Conservation (phyloP, 768 basidiomycete species). For the Amanita jacksonii region DNA sequence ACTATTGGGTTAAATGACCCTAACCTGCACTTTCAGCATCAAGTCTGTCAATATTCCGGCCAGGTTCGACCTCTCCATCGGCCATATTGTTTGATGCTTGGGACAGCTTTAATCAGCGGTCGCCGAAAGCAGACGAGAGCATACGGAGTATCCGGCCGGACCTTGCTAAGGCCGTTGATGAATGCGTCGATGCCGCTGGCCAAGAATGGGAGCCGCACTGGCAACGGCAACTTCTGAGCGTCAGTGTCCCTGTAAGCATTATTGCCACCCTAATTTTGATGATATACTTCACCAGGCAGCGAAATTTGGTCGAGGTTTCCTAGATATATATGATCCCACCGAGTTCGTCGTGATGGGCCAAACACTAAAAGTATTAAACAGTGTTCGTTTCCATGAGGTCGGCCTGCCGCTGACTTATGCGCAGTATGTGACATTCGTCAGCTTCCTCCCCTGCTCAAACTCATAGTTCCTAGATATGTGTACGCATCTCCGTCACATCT, state of each 20-base stretch:
- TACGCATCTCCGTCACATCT: conserved; percentile 74
- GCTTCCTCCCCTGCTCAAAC: conserved; percentile 3
- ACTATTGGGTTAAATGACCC: neutral
- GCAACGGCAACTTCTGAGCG: conserved; percentile 82
- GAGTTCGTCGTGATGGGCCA: conserved; percentile 93
- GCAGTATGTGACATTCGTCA: conserved; percentile 67
- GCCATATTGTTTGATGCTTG: conserved; percentile 92
- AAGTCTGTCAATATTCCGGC: conserved; percentile 75
- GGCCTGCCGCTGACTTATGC: conserved; percentile 89
- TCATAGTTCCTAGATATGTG: conserved; percentile 51
- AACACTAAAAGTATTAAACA: conserved; percentile 87
- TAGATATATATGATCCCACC: conserved; percentile 87
- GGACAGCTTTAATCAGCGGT: conserved; percentile 74
- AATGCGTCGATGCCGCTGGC: conserved; percentile 90
- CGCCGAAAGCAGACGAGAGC: conserved; percentile 89
- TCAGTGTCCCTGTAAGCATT: conserved; percentile 28
- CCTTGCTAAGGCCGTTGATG: conserved; percentile 77
- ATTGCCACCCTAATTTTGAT: neutral
- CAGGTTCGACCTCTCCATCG: conserved; percentile 86
- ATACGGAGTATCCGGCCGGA: conserved; percentile 85
- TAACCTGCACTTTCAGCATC: conserved; percentile 40
- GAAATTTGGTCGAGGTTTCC: conserved; percentile 88
- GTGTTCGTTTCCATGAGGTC: conserved; percentile 83
- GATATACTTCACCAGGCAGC: conserved; percentile 55
- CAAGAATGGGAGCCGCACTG: conserved; percentile 85